Conservation (phyloP, 805 yeast genomes). For the Sugiyamaella qingdaonensis region DNA sequence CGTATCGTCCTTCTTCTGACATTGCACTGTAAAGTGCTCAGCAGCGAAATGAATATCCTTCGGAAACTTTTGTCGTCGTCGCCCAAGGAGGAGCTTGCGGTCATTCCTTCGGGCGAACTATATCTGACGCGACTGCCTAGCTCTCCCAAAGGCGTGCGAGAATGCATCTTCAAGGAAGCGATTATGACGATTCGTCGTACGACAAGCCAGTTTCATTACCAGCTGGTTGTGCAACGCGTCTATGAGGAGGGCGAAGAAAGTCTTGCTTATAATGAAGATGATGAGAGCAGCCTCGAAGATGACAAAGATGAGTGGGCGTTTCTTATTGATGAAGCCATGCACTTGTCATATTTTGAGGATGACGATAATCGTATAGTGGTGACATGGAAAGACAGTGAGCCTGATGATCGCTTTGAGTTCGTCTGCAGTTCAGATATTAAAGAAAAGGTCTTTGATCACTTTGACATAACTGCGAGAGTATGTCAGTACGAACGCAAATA, state of each 20-base stretch:
- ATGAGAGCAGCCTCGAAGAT: constrained; percentile 42
- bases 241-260: constrained; percentile 63
- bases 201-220: constrained; percentile 60
- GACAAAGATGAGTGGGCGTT: constrained; percentile 66
- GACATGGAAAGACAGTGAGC: constrained; percentile 89
- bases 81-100: constrained; percentile 51
- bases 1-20: too few species aligned
- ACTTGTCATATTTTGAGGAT: constrained; percentile 49
- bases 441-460: constrained; percentile 48
- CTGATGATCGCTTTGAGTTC: constrained; percentile 80
- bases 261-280: constrained; percentile 46
- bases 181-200: constrained; percentile 67
- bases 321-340: constrained; percentile 56
- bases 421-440: constrained; percentile 57
- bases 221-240: constrained; percentile 65
- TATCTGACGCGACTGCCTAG: constrained; percentile 66
- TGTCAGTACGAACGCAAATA: constrained; percentile 78
- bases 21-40: background rate
- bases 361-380: constrained; percentile 55
- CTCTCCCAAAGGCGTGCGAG: constrained; percentile 84
- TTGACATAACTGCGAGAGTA: constrained; percentile 55
- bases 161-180: constrained; percentile 69
- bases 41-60: constrained; percentile 27
- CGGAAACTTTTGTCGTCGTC: constrained; percentile 21
- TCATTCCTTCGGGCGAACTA: constrained; percentile 76